phyloP scores from a whole-genome alignment of 192 early-diverging fungal genomes.

The Backusella circina region DNA sequence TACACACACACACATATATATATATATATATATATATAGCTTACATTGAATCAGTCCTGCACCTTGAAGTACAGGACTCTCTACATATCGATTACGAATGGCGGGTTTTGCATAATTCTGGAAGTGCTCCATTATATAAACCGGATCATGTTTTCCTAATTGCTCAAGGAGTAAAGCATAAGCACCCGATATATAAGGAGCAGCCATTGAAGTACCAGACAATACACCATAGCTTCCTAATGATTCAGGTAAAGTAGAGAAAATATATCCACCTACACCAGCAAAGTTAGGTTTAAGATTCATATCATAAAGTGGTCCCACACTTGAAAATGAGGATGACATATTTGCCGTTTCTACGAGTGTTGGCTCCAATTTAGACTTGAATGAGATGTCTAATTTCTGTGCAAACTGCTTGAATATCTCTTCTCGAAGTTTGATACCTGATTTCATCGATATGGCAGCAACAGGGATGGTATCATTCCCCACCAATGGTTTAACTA shows the following conservation, averaged over 20 bases:
- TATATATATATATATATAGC: too few relatives aligned
- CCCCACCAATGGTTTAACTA: constrained; percentile 15
- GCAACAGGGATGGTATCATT: constrained; percentile 51
- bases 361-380: constrained; percentile 42
- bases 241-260: constrained; percentile 44
- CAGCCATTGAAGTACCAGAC: constrained; percentile 61
- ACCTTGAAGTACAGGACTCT: constrained; percentile 40
- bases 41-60: constrained; percentile 50
- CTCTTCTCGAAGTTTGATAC: constrained; percentile 37
- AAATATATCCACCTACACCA: constrained; percentile 49
- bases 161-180: constrained; percentile 44
- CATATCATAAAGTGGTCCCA: constrained; percentile 70
- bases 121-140: constrained; percentile 29
- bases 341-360: constrained; percentile 50
- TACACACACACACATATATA: too few relatives aligned
- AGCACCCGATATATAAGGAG: constrained; percentile 51
- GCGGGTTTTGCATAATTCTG: constrained; percentile 32
- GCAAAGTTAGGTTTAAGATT: constrained; percentile 49
- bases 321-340: constrained; percentile 69
- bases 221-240: constrained; percentile 39
- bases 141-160: constrained; percentile 15
- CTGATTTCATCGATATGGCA: constrained; percentile 47
- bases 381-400: constrained; percentile 22
- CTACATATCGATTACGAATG: neutral
- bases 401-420: constrained; percentile 22